Evolutionary conservation across 2,329 filamentous ascomycete genomes (phyloP).

Genomic region (Xylariaceae sp.): DNA sequence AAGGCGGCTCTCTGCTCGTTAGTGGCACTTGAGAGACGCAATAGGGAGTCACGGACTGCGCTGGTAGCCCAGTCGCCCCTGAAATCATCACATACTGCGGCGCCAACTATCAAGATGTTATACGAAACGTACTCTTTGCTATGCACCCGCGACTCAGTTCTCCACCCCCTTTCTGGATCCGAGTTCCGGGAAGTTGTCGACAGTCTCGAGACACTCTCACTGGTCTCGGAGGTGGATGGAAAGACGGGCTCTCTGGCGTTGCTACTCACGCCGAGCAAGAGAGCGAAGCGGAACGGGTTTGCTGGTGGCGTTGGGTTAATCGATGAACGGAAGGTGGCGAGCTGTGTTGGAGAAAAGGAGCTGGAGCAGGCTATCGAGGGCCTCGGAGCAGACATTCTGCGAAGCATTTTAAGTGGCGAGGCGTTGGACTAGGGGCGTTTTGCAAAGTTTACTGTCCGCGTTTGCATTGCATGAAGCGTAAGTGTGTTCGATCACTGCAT

Average conservation of each 20-base stretch:
- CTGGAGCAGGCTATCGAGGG: constrained; percentile 65
- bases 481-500: constrained; percentile 1
- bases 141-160: constrained; percentile 80
- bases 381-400: constrained; percentile 55
- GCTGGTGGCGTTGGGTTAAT: constrained; percentile 41
- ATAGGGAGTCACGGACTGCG: constrained; percentile 45
- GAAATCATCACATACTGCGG: constrained; percentile 50
- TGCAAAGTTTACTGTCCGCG: not conserved
- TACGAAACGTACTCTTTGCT: constrained; percentile 79
- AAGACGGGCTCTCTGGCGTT: constrained; percentile 62
- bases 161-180: constrained; percentile 82
- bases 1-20: constrained; percentile 90
- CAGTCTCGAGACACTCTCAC: constrained; percentile 80
- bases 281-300: constrained; percentile 53
- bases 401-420: constrained; percentile 57
- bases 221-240: constrained; percentile 66
- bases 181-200: constrained; percentile 93
- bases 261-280: constrained; percentile 66
- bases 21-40: constrained; percentile 76
- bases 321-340: constrained; percentile 75
- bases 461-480: constrained; percentile 7
- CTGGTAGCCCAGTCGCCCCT: constrained; percentile 49
- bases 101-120: constrained; percentile 76
- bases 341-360: constrained; percentile 75
- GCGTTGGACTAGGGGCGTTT: constrained; percentile 44